Evolutionary conservation across 768 basidiomycete species (phyloP), one percentile per base, ranked within the genome.

Genomic region (Lactarius sanguifluus): DNA sequence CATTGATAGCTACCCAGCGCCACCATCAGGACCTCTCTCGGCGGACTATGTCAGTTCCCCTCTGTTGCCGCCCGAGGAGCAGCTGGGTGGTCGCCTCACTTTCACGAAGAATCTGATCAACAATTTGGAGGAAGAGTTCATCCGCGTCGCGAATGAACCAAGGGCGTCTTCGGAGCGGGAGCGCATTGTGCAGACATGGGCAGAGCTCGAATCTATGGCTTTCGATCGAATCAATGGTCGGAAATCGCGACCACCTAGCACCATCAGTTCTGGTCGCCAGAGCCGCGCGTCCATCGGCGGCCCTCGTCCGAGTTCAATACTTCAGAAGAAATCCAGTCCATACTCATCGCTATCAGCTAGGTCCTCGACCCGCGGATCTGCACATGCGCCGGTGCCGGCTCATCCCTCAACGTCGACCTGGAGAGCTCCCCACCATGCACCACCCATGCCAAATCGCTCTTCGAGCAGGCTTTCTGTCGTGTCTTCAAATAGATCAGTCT

Each of bases 151-250:
- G 3, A 79, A 85, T 64, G 93, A 95, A 76, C 66, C 75, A 25
- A 83, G 92, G 43, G 87, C 85, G 8, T 73, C 76, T 20, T 75
- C 80, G 7, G 92, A 95, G 73, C 79, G 81, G 55, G 78, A 80
- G 6, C 84, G 92, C n/a, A 78, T 93, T 47, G 77, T 84, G 52
- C 92, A 94, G 75, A 90, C 91, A 1, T 94, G 90, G 90, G 75
- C 73, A 25, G 93, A 96, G 76, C 77, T 95, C 50, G 83, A 87
- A 69, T 90, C 92, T 23, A 94, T 95, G 92, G 86, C 82, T 43
- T 81, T 80, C 55, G 92, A 94, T 67, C 82, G 83, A 45, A 76
- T 91, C 16, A 77, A 74, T 40, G 86, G 85, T 15, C 83, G 77
- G 69, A 86, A 82, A 70, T 90, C 90, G 56, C 81, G 90, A 34